Base-by-base conservation (phyloP, 176 grass and related monocot species). In the Guadua angustifolia region DNA sequence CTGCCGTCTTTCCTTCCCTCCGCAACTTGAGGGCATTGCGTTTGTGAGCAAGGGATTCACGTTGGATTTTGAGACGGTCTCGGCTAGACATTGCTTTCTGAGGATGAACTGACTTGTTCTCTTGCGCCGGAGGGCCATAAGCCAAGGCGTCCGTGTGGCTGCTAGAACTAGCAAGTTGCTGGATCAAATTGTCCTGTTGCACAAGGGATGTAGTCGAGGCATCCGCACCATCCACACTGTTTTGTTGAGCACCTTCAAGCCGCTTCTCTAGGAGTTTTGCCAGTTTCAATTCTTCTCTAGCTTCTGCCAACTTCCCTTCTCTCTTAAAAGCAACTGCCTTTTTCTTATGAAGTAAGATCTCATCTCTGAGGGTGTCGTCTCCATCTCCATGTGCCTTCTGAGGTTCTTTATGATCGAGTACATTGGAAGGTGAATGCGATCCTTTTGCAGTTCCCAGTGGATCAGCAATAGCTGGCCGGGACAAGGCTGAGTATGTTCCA, bases 1-100 rank as follows among this genome's bases (percentile, higher is more conserved):
- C 95, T 1, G 84, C 85, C 2, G 87, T 88, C 88, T 91, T 98
- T 64, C 95, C 95, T 78, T 91, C 95, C 79, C 95, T 93, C 39
- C 95, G 74, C 63, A 98, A 73, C 84, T 98, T 98, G 43, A 98
- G 90, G 3, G 95, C 92, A 15, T 95, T 98, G 69, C 95, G 92
- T 59, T 95, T 98, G 84, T 95, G 92, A 51, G 90, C 78, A 0
- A 98, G 89, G 69, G 95, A 98, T 79, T 98, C 90, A 26, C 94
- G 95, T 71, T 95, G 95, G 77, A 98, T 93, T 78, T 88, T 94
- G 33, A 98, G 89, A 24, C 92, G 88, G 43, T 94, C 95, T 36
- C 92, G 95, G 61, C 88, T 88, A 46, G 95, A 86, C 61, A 90
- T 79, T 86, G 89, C 82, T 85, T 95, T 95, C 25, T 53, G 84